Evolutionary conservation across 805 yeast species (phyloP), one percentile per base, ranked within the genome.

Genomic region (Candida namnaoensis): DNA sequence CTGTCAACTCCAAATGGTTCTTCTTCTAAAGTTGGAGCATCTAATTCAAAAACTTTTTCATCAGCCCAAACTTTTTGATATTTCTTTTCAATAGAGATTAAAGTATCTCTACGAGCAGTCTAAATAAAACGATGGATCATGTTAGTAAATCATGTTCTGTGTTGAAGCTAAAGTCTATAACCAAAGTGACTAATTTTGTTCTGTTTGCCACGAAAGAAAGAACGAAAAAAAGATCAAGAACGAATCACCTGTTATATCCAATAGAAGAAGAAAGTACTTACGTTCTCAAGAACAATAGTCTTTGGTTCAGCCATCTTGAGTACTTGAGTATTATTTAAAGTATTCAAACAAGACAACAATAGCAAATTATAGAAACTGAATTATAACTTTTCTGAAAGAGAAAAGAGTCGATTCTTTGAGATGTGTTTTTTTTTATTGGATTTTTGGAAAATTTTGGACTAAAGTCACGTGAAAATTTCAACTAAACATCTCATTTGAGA

Each of bases 41-140:
- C 79, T 45, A 84, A 74, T 62, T 93, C 95, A 57, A 90, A 90
- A 28, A 78, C 69, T 57, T 86, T 83, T 47, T 87, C 95, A 26
- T 86, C 90, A 30, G 77, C 74, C 99, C 99, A 93, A 35, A 76
- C 56, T 55, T 78, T 66, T 67, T 90, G 96, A 65, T 87, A 90
- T 63, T 82, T 83, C 65, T 84, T 79, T 64, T 93, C 99, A 54
- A 87, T 82, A 30, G 72, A 95, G 49, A 88, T 82, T 54, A 93
- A 76, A 42, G 91, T 80, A 74, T 93, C 99, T 70, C 99, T 82
- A 70, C 98, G 88, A 51, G 86, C 76, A 41, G 99, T 93, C 68
- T 86, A 72, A 56, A 58, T 30, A 11, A 68, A 27, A 27, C 3
- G 30, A 4, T 11, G 30, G 11, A 27, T 27, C 11, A 9, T 27